These are phyloP conservation scores for Boeremia exigua DNA, from an alignment of 2,329 filamentous ascomycete species.

Conservation along the genomic window DNA sequence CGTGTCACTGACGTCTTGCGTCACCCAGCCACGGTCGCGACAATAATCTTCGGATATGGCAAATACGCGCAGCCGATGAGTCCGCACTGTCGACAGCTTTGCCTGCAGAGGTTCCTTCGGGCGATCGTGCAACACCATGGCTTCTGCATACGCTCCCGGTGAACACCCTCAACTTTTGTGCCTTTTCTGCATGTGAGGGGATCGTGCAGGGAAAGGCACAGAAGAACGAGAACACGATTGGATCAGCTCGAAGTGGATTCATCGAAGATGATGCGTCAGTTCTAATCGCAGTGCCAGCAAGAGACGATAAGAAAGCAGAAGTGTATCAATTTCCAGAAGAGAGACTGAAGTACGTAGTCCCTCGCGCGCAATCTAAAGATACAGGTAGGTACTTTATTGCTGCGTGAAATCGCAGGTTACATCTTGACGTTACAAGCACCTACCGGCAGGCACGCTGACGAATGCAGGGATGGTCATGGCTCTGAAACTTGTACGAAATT, in stretches of 20 bases:
- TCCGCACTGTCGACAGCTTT: conserved; percentile 68
- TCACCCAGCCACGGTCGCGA: conserved; percentile 81
- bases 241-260: not conserved
- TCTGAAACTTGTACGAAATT: conserved; percentile 54
- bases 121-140: conserved; percentile 72
- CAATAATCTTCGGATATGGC: conserved; percentile 85
- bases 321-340: conserved; percentile 83
- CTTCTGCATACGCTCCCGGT: conserved; percentile 83
- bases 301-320: conserved; percentile 67
- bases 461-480: conserved; percentile 87
- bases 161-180: conserved; percentile 95
- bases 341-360: conserved; percentile 67
- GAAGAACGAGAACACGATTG: conserved; percentile 1
- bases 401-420: not conserved
- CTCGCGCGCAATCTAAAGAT: conserved; percentile 52
- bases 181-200: conserved; percentile 68
- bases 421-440: not conserved
- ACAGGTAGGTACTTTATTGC: conserved; percentile 42
- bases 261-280: conserved; percentile 45
- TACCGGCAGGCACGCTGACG: conserved; percentile 48
- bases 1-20: not conserved
- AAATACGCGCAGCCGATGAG: conserved; percentile 68
- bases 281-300: conserved; percentile 76
- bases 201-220: not conserved
- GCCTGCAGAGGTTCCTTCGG: conserved; percentile 68